Percentiles rank a stretch among this genome's conserved stretches.
phyloP scores from a whole-genome alignment of 2,329 filamentous ascomycete species.

The Fusarium oxysporum region DNA sequence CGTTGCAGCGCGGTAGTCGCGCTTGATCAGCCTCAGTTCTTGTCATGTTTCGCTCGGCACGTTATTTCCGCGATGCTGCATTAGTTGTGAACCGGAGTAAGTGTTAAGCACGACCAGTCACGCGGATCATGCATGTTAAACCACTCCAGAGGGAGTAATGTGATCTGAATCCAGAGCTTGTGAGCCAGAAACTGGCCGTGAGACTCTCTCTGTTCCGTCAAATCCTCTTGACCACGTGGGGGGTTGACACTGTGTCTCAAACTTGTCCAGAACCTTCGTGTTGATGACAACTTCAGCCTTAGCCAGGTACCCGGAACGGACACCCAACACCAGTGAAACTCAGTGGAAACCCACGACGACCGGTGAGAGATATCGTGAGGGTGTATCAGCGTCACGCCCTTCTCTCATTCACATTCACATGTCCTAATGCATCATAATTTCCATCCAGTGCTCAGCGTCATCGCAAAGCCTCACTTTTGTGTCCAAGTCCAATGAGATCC shows the following conservation, averaged over 20 bases:
- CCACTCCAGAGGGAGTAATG: neutral
- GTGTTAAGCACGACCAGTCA: constrained; percentile 5
- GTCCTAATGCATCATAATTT: neutral
- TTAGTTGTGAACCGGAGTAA: neutral
- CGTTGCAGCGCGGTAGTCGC: constrained; percentile 4
- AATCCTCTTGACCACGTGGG: neutral
- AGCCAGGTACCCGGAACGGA: neutral
- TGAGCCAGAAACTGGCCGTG: neutral
- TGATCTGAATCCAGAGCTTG: neutral
- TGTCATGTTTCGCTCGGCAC: constrained; percentile 26
- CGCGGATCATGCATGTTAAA: neutral
- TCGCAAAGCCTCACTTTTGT: constrained; percentile 11
- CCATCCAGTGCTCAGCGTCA: neutral
- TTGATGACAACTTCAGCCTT: neutral
- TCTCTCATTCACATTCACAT: neutral
- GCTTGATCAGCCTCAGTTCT: constrained; percentile 27
- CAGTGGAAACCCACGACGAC: neutral
- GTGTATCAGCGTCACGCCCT: neutral
- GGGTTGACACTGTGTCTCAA: neutral
- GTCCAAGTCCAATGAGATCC: neutral
- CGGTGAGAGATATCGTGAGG: neutral
- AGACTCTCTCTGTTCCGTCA: neutral
- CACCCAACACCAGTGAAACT: neutral
- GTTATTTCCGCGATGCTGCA: constrained; percentile 33
- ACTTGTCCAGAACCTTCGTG: neutral